Conservation (phyloP, 2,329 filamentous ascomycete species). For the Teratosphaeria viscida region DNA sequence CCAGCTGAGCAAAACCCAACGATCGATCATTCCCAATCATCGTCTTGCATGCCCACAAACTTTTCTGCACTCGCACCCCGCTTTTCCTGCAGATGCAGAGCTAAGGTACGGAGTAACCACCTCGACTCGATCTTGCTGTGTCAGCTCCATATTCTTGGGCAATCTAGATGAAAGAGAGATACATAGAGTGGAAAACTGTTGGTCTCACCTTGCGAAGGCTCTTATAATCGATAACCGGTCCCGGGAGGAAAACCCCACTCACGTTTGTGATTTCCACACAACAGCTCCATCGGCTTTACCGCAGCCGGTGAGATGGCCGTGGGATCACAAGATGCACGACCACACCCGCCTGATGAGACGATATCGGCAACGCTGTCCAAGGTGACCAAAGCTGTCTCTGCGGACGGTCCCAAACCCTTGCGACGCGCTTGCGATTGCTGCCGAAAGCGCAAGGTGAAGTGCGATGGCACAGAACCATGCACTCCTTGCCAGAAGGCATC, state of each 20-base stretch:
- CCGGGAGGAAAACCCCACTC: not conserved
- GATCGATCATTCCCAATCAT: not conserved
- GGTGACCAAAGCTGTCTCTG: not conserved
- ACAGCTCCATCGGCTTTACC: not conserved
- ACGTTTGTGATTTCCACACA: not conserved
- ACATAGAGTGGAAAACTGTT: not conserved
- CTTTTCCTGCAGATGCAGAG: not conserved
- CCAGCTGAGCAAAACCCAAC: not conserved
- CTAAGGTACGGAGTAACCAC: not conserved
- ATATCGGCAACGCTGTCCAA: not conserved
- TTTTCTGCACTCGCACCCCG: not conserved
- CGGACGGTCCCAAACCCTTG: conserved; percentile 9
- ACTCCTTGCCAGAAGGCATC: conserved; percentile 25
- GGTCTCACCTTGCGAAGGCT: not conserved
- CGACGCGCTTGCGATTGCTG: conserved; percentile 29
- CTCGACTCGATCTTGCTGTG: not conserved
- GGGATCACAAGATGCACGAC: not conserved
- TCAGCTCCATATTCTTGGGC: no score
- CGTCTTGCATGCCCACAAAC: not conserved
- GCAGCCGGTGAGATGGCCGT: not conserved
- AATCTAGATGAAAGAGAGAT: no score
- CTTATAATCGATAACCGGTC: not conserved
- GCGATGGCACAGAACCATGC: conserved; percentile 25
- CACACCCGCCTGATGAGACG: not conserved
- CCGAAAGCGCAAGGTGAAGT: conserved; percentile 26